Evolutionary conservation across 2,329 filamentous ascomycete species (phyloP), one percentile per base, ranked within the genome.

Genomic region (Intubia oerlemansii): DNA sequence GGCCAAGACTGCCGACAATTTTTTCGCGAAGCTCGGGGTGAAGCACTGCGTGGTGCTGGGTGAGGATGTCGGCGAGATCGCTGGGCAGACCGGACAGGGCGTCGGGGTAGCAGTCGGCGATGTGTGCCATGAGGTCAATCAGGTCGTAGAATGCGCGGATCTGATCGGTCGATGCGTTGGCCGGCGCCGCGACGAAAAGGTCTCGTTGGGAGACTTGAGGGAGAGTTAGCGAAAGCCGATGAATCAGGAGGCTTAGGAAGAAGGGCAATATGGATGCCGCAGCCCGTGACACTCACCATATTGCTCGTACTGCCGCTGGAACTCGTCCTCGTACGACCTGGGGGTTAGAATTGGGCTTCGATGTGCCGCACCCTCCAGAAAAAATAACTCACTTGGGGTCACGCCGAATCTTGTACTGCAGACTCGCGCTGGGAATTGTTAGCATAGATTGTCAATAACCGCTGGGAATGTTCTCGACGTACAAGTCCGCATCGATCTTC

Each of bases 51-150:
- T 95, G 85, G 46, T 95, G 81, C 39, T 74, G 59, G 27, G 68
- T 68, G 26, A 98, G 54, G 34, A 98, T 76, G 18, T 71, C 62
- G 44, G 81, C 81, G 27, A 98, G 59, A 38, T 92, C 78, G 24
- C 72, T 62, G 14, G 82, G 68, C 40, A 93, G 95, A 8, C 63
- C 58, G 29, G 60, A 60, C 2, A 82, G 84, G 36, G 85, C 65
- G 33, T 75, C 66, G 28, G 80, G 81, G 50, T 91, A 98, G 55
- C 81, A 90, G 45, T 93, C 84, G 46, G 85, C 77, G 36, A 90
- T 77, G 52, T 98, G 88, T 13, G 84, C 73, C 41, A 95, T 73
- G 42, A 98, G 78, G 44, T 95, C 85, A 42, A 98, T 77, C 40
- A 92, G 65, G 44, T 95, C 84, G 42, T 78, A 74, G 41, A 98